phyloP scores from a whole-genome alignment of 257 asterid genomes.

The Salvia rosmarinus region DNA sequence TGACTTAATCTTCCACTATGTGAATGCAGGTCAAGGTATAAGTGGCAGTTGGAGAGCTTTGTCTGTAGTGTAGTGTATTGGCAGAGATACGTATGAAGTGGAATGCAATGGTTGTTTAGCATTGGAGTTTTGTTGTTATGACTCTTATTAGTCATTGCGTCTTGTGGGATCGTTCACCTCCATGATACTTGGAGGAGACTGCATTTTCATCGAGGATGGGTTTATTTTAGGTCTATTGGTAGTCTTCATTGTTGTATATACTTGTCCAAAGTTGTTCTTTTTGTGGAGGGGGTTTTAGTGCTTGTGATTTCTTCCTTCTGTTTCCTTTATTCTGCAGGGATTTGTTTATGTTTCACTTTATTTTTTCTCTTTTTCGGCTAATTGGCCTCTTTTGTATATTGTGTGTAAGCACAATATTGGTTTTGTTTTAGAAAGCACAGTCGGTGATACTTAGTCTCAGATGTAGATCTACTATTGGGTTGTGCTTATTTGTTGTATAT shows the following conservation, averaged over 20 bases:
- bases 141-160: constrained; percentile 31
- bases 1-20: background rate
- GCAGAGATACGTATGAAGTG: constrained; percentile 40
- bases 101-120: constrained; percentile 33
- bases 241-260: constrained; percentile 41
- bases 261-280: constrained; percentile 27
- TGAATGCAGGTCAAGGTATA: constrained; percentile 43
- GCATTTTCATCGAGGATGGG: constrained; percentile 26
- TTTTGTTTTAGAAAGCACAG: constrained; percentile 40
- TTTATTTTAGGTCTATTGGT: constrained; percentile 37
- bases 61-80: constrained; percentile 39
- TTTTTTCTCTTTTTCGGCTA: constrained; percentile 23
- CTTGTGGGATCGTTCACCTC: constrained; percentile 33
- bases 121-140: constrained; percentile 38
- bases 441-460: constrained; percentile 41
- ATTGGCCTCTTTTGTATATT: constrained; percentile 41
- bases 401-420: constrained; percentile 50
- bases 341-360: background rate
- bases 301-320: constrained; percentile 19
- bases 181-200: constrained; percentile 22
- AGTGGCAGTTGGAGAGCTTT: constrained; percentile 43
- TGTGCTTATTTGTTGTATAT: constrained; percentile 22
- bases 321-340: background rate
- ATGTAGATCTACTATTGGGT: constrained; percentile 21
- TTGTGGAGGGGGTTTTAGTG: constrained; percentile 21